Evolutionary conservation across 2,329 filamentous ascomycete genomes (phyloP).

Genomic region (Corynespora cassiicola): DNA sequence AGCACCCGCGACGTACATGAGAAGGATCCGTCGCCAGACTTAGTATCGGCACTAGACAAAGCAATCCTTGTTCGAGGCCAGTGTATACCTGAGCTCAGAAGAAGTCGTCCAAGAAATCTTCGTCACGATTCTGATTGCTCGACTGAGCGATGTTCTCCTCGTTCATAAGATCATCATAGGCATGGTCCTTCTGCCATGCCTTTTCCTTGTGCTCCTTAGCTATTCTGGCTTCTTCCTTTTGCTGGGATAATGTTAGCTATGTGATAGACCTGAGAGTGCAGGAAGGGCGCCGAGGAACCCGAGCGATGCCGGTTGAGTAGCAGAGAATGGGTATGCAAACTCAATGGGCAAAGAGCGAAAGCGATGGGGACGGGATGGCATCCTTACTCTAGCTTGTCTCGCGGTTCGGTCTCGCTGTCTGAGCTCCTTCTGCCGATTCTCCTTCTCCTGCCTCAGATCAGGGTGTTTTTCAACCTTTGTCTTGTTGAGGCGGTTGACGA

Average conservation of each 20-base stretch:
- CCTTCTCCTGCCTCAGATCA: slow-evolving; percentile 81
- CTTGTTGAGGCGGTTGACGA: slow-evolving; percentile 98
- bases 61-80: too few relatives aligned
- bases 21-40: background rate
- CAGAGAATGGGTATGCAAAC: background rate
- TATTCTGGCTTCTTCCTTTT: slow-evolving; percentile 76
- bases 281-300: background rate
- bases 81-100: slow-evolving; percentile 25
- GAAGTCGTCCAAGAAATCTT: slow-evolving; percentile 88
- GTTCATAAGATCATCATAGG: slow-evolving; percentile 89
- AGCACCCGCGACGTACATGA: slow-evolving; percentile 1
- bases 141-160: slow-evolving; percentile 78
- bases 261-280: too few relatives aligned
- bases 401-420: slow-evolving; percentile 73
- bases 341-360: background rate
- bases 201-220: slow-evolving; percentile 84
- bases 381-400: slow-evolving; percentile 65
- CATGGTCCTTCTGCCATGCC: slow-evolving; percentile 96
- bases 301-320: background rate
- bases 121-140: slow-evolving; percentile 84
- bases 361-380: background rate
- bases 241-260: slow-evolving; percentile 54
- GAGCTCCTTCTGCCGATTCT: slow-evolving; percentile 74
- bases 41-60: too few relatives aligned
- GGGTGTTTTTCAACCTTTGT: slow-evolving; percentile 89